These are phyloP conservation scores for Lentinus tigrinus DNA, from an alignment of 768 basidiomycete genomes.

Conservation along the genomic window DNA sequence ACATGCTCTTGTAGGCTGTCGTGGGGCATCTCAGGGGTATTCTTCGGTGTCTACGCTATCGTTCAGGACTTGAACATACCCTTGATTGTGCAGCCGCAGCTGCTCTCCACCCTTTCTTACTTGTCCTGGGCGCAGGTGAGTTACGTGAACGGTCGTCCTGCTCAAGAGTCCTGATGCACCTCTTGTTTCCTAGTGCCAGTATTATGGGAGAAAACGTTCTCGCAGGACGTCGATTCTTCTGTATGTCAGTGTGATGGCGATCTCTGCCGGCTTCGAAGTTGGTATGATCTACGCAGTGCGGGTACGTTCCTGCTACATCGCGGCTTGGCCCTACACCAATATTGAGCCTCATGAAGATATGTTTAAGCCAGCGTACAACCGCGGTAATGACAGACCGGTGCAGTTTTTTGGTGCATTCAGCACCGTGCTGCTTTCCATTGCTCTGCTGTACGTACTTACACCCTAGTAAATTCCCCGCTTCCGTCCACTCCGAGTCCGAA, in stretches of 20 bases:
- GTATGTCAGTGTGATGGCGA: constrained; percentile 35
- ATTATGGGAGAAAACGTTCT: constrained; percentile 52
- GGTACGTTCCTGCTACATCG: no score
- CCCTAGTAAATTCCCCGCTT: no score
- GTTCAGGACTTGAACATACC: constrained; percentile 68
- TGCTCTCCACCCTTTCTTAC: constrained; percentile 58
- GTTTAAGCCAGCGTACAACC: constrained; percentile 35
- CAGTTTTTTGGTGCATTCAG: constrained; percentile 61
- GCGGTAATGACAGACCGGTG: constrained; percentile 36
- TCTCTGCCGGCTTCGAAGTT: constrained; percentile 57
- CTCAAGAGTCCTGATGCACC: not conserved
- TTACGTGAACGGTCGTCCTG: not conserved
- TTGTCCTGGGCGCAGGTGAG: constrained; percentile 64
- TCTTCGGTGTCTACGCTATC: constrained; percentile 67
- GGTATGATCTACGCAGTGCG: constrained; percentile 60
- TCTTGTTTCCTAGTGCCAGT: constrained; percentile 50
- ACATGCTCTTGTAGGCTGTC: constrained; percentile 39
- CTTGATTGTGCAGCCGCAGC: constrained; percentile 63
- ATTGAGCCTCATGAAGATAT: not conserved
- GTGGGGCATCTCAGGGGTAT: constrained; percentile 58
- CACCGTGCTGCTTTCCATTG: constrained; percentile 55
- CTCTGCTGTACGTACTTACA: constrained; percentile 41
- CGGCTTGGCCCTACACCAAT: no score
- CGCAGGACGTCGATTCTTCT: constrained; percentile 32
- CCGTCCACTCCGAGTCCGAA: no score